Conservation (phyloP, 1,139 yeast genomes). For the Kurtzmaniella quercitrusa region DNA sequence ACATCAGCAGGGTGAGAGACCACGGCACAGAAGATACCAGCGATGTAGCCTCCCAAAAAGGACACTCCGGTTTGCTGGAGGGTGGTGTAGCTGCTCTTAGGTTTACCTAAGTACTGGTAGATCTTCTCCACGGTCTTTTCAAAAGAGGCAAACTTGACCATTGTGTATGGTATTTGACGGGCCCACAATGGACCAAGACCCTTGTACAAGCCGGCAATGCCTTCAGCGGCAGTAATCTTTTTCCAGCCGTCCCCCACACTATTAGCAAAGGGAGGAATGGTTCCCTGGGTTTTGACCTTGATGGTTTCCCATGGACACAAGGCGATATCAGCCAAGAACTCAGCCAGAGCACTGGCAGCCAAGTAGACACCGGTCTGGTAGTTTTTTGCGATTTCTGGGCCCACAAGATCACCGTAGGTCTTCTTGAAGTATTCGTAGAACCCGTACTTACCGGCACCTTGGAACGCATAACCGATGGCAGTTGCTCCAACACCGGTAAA, state of each 20-base stretch:
- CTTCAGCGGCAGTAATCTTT: constrained; percentile 64
- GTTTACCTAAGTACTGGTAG: constrained; percentile 49
- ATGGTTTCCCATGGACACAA: constrained; percentile 93
- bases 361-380: constrained; percentile 73
- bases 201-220: constrained; percentile 70
- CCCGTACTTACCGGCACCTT: constrained; percentile 96
- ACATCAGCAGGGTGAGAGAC: constrained; percentile 98
- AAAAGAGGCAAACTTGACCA: constrained; percentile 92
- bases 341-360: constrained; percentile 89
- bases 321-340: constrained; percentile 81
- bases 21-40: constrained; percentile 92
- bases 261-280: constrained; percentile 75
- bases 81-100: constrained; percentile 34
- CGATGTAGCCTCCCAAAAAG: constrained; percentile 90
- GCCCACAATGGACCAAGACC: constrained; percentile 90
- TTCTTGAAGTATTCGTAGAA: constrained; percentile 87
- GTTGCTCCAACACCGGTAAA: constrained; percentile 91
- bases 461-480: constrained; percentile 83
- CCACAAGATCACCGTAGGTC: constrained; percentile 63
- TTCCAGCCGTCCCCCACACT: constrained; percentile 62
- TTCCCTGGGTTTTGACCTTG: constrained; percentile 88
- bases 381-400: constrained; percentile 56
- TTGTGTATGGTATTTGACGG: constrained; percentile 93
- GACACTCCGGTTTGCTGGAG: constrained; percentile 87
- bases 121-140: constrained; percentile 81